Evolutionary conservation across 164 flowering plant genomes (phyloP).

Genomic region (Cinnamomum micranthum): DNA sequence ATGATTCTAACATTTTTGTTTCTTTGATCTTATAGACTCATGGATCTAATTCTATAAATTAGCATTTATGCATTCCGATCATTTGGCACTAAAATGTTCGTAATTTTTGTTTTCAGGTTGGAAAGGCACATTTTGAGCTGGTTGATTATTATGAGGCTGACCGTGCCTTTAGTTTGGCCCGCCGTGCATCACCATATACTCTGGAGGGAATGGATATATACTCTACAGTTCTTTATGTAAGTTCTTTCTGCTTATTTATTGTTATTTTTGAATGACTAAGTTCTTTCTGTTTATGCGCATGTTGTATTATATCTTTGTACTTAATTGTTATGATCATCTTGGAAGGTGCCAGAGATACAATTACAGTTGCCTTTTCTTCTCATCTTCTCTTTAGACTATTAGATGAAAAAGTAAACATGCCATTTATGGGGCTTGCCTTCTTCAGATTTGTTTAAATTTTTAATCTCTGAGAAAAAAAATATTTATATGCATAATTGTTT

Average conservation of each 20-base stretch:
- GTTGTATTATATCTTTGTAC: neutral
- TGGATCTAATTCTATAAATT: neutral
- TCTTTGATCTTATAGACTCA: neutral
- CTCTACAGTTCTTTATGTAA: constrained; percentile 93
- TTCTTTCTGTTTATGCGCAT: constrained; percentile 1
- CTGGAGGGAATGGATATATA: constrained; percentile 97
- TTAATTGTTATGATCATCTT: neutral
- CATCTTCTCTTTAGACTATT: neutral
- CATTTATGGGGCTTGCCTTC: neutral
- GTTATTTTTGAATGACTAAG: constrained; percentile 28
- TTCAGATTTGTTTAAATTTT: neutral
- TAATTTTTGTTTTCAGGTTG: constrained; percentile 38
- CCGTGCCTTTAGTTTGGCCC: constrained; percentile 82
- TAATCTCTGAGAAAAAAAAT: too few species aligned
- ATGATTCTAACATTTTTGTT: too few species aligned
- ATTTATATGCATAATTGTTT: neutral
- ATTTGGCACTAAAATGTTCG: neutral
- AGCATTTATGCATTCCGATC: neutral
- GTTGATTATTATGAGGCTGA: constrained; percentile 77
- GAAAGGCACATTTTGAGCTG: constrained; percentile 60
- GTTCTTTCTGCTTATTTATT: constrained; percentile 20
- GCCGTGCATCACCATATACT: constrained; percentile 70
- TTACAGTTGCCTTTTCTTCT: neutral
- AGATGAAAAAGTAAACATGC: neutral
- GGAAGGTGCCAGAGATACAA: neutral